phyloP scores from a whole-genome alignment of 345 rosid species.

The Camelina laxa region DNA sequence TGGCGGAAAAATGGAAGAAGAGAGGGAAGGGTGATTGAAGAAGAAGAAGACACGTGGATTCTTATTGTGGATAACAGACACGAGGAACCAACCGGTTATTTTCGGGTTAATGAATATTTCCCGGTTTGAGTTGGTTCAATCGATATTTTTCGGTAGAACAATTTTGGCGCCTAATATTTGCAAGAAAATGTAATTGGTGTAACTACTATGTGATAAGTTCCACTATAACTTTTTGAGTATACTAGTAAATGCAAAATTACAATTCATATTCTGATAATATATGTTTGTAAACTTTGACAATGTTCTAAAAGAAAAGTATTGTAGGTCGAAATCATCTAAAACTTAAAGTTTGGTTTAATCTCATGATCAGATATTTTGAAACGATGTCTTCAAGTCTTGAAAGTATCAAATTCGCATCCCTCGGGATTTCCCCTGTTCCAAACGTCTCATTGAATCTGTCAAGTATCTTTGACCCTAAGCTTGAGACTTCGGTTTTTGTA shows the following conservation, averaged over 20 bases:
- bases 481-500: too few relatives aligned
- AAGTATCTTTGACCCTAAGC: too few relatives aligned
- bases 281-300: too few relatives aligned
- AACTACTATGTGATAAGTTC: too few relatives aligned
- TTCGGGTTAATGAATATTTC: not conserved
- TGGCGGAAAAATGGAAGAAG: slow-evolving; percentile 37
- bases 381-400: too few relatives aligned
- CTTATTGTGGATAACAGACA: slow-evolving; percentile 54
- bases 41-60: slow-evolving; percentile 58
- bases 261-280: not conserved
- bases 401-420: too few relatives aligned
- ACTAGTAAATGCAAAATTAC: too few relatives aligned
- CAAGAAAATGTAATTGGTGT: not conserved
- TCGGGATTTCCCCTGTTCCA: too few relatives aligned
- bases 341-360: not conserved
- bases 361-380: too few relatives aligned
- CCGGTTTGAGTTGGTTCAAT: slow-evolving; percentile 30
- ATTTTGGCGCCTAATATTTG: slow-evolving; percentile 45
- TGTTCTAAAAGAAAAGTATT: too few relatives aligned
- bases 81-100: slow-evolving; percentile 18
- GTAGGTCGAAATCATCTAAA: not conserved
- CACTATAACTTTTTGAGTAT: too few relatives aligned
- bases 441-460: too few relatives aligned
- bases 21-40: slow-evolving; percentile 29
- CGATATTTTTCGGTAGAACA: not conserved